Conservation (phyloP, 176 grass and related monocot species). For the Avena insularis region DNA sequence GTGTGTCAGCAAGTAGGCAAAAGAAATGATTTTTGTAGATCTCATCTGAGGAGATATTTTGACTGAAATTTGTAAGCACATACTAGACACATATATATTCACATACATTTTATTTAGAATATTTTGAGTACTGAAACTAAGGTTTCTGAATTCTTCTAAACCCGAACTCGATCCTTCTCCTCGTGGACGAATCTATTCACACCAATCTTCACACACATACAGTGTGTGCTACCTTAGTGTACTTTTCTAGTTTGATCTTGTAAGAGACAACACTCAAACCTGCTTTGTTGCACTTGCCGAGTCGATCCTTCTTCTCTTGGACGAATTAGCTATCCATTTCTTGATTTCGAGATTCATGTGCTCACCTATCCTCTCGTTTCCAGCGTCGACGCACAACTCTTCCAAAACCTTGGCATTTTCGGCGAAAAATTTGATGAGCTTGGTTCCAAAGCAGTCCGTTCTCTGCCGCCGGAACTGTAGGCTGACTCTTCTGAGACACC, state of each 20-base stretch:
- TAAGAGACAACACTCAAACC: not conserved
- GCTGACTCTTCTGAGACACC: not conserved
- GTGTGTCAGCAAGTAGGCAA: too few relatives aligned
- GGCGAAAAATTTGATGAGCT: conserved; percentile 17
- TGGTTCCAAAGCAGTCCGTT: not conserved
- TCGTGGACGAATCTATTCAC: too few relatives aligned
- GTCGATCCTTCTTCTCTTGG: not conserved
- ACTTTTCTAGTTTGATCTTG: not conserved
- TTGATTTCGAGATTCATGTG: not conserved
- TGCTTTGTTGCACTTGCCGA: not conserved
- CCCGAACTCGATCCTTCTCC: too few relatives aligned
- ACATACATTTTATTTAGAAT: too few relatives aligned
- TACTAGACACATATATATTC: too few relatives aligned
- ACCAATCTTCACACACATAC: too few relatives aligned
- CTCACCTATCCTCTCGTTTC: not conserved
- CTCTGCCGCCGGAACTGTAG: not conserved
- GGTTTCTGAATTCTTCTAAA: too few relatives aligned
- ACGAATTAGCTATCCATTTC: not conserved
- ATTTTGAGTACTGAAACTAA: too few relatives aligned
- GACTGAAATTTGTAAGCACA: too few relatives aligned
- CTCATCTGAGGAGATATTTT: too few relatives aligned
- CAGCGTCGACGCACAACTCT: not conserved
- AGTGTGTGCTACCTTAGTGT: too few relatives aligned
- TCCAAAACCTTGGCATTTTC: not conserved
- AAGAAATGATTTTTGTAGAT: too few relatives aligned